These are phyloP conservation scores for Saprolegnia diclina DNA, from an alignment of 352 stramenopile species.

Conservation along the genomic window DNA sequence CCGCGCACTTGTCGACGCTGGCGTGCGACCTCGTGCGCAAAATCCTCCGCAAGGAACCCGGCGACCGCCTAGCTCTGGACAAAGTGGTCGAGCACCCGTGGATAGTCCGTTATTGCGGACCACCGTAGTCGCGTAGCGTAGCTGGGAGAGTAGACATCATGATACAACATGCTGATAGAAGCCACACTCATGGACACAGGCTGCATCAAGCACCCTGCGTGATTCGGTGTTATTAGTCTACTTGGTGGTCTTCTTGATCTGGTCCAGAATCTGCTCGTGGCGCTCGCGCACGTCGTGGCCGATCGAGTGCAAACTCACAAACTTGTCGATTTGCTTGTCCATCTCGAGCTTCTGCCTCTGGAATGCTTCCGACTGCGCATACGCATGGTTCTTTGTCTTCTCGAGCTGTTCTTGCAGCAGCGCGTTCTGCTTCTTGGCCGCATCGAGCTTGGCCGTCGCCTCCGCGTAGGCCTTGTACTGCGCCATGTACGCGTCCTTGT, in stretches of 20 bases:
- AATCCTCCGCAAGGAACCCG: constrained; percentile 93
- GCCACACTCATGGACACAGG: not conserved
- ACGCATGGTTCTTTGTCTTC: constrained; percentile 20
- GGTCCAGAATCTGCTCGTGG: not conserved
- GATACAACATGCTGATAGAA: not conserved
- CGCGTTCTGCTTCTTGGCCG: constrained; percentile 4
- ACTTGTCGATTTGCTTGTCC: constrained; percentile 25
- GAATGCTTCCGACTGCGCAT: constrained; percentile 15
- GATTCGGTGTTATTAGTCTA: too few relatives aligned
- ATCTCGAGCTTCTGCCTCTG: constrained; percentile 21
- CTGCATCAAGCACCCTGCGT: not conserved
- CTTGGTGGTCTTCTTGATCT: constrained; percentile 14
- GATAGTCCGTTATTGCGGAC: constrained; percentile 78
- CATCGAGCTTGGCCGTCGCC: constrained; percentile 16
- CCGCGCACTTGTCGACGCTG: constrained; percentile 83
- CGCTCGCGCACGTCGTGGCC: constrained; percentile 16
- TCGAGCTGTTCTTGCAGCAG: constrained; percentile 19
- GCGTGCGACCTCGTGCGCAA: constrained; percentile 93
- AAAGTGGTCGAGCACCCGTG: constrained; percentile 94
- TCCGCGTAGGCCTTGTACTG: constrained; percentile 24
- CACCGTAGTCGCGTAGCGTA: not conserved
- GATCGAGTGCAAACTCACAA: constrained; percentile 24
- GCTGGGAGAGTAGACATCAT: not conserved
- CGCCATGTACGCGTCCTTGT: constrained; percentile 45
- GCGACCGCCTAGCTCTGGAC: constrained; percentile 88